Percentiles rank a stretch among this genome's conserved stretches.
Conservation (phyloP, 106 monocot genomes). For the Chionographis japonica region DNA sequence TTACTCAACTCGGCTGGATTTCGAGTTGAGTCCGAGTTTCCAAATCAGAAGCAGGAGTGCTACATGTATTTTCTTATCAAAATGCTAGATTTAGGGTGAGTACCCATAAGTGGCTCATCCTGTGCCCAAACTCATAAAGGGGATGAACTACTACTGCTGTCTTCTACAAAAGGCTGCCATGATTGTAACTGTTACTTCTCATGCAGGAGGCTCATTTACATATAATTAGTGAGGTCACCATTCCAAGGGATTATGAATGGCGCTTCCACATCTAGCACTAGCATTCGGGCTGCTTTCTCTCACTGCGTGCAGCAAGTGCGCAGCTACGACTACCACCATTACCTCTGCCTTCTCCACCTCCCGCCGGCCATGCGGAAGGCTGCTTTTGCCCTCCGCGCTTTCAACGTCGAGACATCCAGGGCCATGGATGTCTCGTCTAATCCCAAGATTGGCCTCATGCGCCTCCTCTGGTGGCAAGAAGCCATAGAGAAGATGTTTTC, state of each 20-base stretch:
- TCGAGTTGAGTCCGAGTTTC: no score
- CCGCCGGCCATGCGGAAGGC: constrained; percentile 68
- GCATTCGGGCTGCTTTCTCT: constrained; percentile 71
- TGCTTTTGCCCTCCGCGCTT: constrained; percentile 77
- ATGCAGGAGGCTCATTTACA: background rate
- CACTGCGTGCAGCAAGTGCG: constrained; percentile 91
- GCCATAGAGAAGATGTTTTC: constrained; percentile 61
- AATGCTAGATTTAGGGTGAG: no score
- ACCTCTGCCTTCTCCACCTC: constrained; percentile 94
- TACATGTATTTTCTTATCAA: no score
- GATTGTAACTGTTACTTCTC: no score
- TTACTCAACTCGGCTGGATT: no score
- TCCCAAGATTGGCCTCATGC: constrained; percentile 86
- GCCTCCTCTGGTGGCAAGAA: constrained; percentile 94
- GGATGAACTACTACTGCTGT: no score
- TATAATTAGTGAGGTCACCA: background rate
- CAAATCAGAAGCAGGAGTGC: no score
- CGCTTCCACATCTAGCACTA: constrained; percentile 27
- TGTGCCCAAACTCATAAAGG: no score
- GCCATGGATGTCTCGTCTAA: constrained; percentile 86
- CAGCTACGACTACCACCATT: constrained; percentile 90
- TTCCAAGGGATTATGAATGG: constrained; percentile 39
- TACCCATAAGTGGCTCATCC: no score
- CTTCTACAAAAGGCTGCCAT: no score
- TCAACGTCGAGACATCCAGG: constrained; percentile 80